Evolutionary conservation across 352 stramenopile genomes (phyloP).

Genomic region (Plasmopara viticola): DNA sequence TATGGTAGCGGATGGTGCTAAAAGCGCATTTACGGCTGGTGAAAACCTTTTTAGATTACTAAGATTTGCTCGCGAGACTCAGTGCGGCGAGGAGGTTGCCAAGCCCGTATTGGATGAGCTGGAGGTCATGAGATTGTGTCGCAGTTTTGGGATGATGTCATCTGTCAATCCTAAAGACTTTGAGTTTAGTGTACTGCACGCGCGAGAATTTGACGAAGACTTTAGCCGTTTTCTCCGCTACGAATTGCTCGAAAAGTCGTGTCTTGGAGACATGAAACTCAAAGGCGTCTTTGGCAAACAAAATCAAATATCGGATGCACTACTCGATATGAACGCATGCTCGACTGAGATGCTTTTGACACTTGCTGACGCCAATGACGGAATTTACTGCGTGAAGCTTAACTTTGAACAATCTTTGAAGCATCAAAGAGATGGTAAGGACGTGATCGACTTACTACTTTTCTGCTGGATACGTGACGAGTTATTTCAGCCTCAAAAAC

Average conservation of each 20-base stretch:
- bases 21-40: constrained; percentile 3
- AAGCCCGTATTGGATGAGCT: constrained; percentile 70
- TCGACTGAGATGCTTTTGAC: constrained; percentile 18
- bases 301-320: constrained; percentile 30
- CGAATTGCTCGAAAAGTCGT: constrained; percentile 31
- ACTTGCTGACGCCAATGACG: constrained; percentile 29
- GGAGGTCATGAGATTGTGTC: constrained; percentile 62
- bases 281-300: constrained; percentile 60
- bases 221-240: constrained; percentile 51
- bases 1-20: neutral
- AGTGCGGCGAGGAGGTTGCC: constrained; percentile 62
- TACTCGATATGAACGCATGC: constrained; percentile 37
- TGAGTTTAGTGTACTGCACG: constrained; percentile 32
- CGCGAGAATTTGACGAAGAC: constrained; percentile 56
- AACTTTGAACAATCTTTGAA: neutral
- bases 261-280: constrained; percentile 12
- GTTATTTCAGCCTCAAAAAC: constrained; percentile 30
- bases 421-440: neutral
- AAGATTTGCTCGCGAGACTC: constrained; percentile 35
- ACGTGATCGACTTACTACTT: constrained; percentile 27
- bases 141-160: constrained; percentile 41
- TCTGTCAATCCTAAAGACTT: constrained; percentile 48
- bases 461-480: constrained; percentile 60
- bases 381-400: constrained; percentile 49
- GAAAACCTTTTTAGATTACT: constrained; percentile 41